Evolutionary conservation across 441 rosid species (phyloP).

Genomic region (Erodium trifolium): DNA sequence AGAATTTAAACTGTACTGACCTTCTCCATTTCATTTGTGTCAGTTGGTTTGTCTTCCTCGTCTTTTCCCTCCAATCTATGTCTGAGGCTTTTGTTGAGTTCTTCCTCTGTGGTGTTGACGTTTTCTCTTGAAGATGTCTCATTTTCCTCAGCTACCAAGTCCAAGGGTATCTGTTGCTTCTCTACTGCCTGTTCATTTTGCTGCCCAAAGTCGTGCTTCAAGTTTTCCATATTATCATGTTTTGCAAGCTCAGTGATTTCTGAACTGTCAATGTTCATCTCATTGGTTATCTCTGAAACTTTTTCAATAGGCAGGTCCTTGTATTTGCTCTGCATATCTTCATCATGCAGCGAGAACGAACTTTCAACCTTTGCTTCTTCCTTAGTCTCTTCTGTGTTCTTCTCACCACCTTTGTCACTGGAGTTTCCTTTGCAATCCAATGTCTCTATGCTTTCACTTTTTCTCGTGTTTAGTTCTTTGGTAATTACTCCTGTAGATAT

Average conservation of each 20-base stretch:
- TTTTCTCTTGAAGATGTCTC: conserved; percentile 15
- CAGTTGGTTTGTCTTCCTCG: conserved; percentile 17
- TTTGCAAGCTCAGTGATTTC: neutral
- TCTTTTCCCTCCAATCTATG: conserved; percentile 17
- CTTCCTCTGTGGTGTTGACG: conserved; percentile 16
- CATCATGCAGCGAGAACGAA: conserved; percentile 16
- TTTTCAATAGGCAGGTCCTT: neutral
- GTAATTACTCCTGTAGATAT: conserved; percentile 5
- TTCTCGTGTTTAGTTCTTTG: conserved; percentile 19
- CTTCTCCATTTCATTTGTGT: conserved; percentile 8
- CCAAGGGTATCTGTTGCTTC: neutral
- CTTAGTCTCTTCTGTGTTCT: conserved; percentile 15
- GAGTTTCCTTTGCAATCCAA: conserved; percentile 17
- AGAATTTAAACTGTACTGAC: neutral
- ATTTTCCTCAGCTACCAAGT: neutral
- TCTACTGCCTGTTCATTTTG: neutral
- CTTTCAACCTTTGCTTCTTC: conserved; percentile 15
- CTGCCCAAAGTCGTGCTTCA: neutral
- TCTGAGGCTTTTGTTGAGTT: neutral
- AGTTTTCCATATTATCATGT: neutral
- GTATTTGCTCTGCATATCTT: conserved; percentile 14
- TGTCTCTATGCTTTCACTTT: conserved; percentile 19
- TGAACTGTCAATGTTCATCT: neutral
- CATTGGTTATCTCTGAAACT: neutral
- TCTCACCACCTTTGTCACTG: conserved; percentile 8